Base-by-base conservation (phyloP, 164 flowering plant species). In the Chimonanthus praecox region DNA sequence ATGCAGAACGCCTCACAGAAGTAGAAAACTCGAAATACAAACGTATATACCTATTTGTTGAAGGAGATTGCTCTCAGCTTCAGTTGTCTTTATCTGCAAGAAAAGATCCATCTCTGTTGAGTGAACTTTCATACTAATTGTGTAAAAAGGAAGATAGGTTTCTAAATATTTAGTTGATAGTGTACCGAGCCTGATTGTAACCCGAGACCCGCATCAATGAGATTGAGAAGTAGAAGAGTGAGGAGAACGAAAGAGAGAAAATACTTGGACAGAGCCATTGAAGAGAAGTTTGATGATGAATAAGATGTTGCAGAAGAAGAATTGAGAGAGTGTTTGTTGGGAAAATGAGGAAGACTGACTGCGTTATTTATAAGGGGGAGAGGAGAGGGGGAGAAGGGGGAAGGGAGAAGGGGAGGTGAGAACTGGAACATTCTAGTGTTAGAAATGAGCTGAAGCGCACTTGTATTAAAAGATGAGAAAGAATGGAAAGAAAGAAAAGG, bases 181-280 rank as follows among this genome's bases (percentile, higher is more conserved):
- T 58, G 21, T 61, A 54, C 73, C 51, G 65, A n/a, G 11, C 16
- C 47, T 7, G 66, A 58, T 43, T 50, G 45, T 9, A 45, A 50
- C n/a, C 16, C 62, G 16, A 15, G 2, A 7, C 5, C 20, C 16
- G 49, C 64, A 8, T 72, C 49, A 5, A 44, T 68, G 9, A 49
- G n/a, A 65, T 44, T 3, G 7, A 50, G 21, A 33, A 10, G 18
- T 6, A 72, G 61, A 9, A 72, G 50, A 49, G 49, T 4, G 4
- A 72, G 11, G 20, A 64, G 0, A 64, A 49, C 7, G 3, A 16
- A 20, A n/a, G 69, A 49, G 5, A 72, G 49, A 9, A 65, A 21
- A 44, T 18, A 6, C 54, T 15, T 65, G 1, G 61, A 15, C 48
- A 65, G 15, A 45, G 69, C 75, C 75, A 72, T 72, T 48, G 44